Evolutionary conservation across 345 rosid species (phyloP).

Genomic region (Hevea brasiliensis): DNA sequence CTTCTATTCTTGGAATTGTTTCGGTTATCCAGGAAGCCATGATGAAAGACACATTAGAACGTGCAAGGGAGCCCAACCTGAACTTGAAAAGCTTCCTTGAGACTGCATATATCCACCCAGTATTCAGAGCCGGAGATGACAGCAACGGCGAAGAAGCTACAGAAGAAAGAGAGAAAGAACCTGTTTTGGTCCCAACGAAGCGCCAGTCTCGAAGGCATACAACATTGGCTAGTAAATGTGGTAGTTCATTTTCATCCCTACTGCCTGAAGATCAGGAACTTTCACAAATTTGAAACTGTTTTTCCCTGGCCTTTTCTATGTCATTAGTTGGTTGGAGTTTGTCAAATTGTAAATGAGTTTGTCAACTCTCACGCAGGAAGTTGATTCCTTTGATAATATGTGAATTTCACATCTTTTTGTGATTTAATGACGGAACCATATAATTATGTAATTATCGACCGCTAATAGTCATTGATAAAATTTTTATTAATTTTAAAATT

Average conservation of each 20-base stretch:
- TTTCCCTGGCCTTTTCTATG: no score
- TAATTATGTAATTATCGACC: no score
- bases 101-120: conserved; percentile 68
- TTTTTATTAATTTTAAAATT: no score
- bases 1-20: neutral
- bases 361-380: no score
- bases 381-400: no score
- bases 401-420: no score
- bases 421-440: no score
- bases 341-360: no score
- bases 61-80: conserved; percentile 68
- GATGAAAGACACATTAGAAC: conserved; percentile 91
- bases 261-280: conserved; percentile 18
- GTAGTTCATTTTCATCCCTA: conserved; percentile 41
- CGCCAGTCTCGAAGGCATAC: conserved; percentile 52
- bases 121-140: conserved; percentile 60
- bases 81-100: conserved; percentile 77
- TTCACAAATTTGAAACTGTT: conserved; percentile 9
- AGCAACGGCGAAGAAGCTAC: conserved; percentile 30
- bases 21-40: conserved; percentile 62
- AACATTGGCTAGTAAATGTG: conserved; percentile 42
- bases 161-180: conserved; percentile 44
- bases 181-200: conserved; percentile 61
- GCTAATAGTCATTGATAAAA: no score
- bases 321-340: no score